Base-by-base conservation (phyloP, 129 eudicot genomes). In the Arctium lappa region DNA sequence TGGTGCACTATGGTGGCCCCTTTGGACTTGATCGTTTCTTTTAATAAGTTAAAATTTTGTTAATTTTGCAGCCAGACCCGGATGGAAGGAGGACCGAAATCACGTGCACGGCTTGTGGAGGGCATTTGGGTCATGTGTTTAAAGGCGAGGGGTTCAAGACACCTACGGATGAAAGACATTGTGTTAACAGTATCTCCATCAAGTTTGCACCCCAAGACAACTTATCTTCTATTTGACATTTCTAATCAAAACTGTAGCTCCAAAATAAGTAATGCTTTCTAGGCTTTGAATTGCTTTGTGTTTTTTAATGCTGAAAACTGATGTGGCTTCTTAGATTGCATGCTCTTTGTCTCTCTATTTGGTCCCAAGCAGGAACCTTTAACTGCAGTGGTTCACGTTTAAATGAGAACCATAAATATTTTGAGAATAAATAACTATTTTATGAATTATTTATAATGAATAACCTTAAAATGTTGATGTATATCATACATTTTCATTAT, bases 1-100 rank as follows among this genome's bases (percentile, higher is more conserved):
- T 37, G 40, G 40, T 2, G 56, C 56, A 74, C 18, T 11, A 3
- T 63, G 38, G 13, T 42, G 78, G 15, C 40, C 1, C 3, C 29
- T 16, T 63, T 71, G 78, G 32, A 15, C 12, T 32, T 30, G 31
- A 29, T 34, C 8, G 12, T 77, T 7, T 29, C 6, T 8, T 60
- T 39, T 40, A 22, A 27, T 10, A 34, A 69, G 36, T 38, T 74
- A 2, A 2, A 53, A 5, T 33, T 60, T 56, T 56, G 46, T 31
- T 40, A 73, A 68, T 16, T 63, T 87, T 88, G 63, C 96, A 94
- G 98, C 90, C 94, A 10, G 99, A 95, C 82, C 91, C 97, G 10
- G 99, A 95, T 89, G 99, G 99, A 9, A 84, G 99, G 92, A 92
- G 99, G 87, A 89, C 91, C 2, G 99, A 95, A 80, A 95, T 95